Evolutionary conservation across 2,329 filamentous ascomycete species (phyloP), one percentile per base, ranked within the genome.

Genomic region (Colletotrichum magnum): DNA sequence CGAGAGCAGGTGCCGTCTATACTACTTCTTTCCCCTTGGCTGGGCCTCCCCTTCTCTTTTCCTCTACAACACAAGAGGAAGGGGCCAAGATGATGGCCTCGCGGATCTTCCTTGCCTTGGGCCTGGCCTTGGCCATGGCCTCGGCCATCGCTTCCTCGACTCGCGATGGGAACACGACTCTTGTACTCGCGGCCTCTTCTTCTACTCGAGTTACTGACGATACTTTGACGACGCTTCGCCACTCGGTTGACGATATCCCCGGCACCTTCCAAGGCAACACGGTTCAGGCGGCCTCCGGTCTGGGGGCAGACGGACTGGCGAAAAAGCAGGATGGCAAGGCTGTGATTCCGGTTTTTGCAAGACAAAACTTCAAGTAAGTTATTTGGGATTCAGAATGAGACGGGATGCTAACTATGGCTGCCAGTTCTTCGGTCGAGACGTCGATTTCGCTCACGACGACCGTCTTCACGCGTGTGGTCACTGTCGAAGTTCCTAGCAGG

Each of bases 391-490:
- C 48, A 24, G 53, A 13, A 61, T 16, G 32, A 21, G 32, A 21
- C 9, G 9, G 16, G 12, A 12, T 32, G 13, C 61, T 64, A 10
- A 64, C 15, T 13, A 13, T 7, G 2, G 15, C 4, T 10, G 16
- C 0, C 18, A 65, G 61, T 6, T 48, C 61, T 6, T 48, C 32
- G 6, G 39, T n/a, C 9, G 24, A 43, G 15, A 48, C 43, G 24
- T 16, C 41, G n/a, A 18, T 59, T 3, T 57, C 26, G 24, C 24
- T 57, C 16, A n/a, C 41, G 15, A 73, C 72, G 9, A 39, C 41
- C 16, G 72, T 70, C 4, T 9, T 73, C 10, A 51, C 61, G 4
- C 58, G 60, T 13, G 77, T 76, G 1, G 39, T 67, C 3, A 74
- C 75, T 4, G 67, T 67, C 54, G 74, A 72, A 1, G 41, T 72